Evolutionary conservation across 1,284 basidiomycete species (phyloP).

Genomic region (Limonomyces culmigenus): DNA sequence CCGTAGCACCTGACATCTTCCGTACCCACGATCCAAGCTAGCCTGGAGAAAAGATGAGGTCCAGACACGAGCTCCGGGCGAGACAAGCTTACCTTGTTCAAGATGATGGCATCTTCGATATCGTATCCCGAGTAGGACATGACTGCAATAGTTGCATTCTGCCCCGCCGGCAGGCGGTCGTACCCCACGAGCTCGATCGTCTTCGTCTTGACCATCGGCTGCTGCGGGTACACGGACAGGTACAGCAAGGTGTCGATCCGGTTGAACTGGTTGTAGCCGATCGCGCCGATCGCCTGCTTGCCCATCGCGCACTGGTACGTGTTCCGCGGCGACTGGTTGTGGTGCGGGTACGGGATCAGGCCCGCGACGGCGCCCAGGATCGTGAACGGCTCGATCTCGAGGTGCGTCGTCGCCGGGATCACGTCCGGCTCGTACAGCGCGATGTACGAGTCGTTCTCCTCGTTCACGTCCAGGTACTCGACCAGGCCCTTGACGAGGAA

Average conservation of each 20-base stretch:
- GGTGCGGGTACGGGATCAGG: constrained; percentile 97
- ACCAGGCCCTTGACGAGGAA: constrained; percentile 93
- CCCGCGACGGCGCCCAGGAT: constrained; percentile 95
- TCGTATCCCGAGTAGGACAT: constrained; percentile 99
- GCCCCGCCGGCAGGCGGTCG: constrained; percentile 91
- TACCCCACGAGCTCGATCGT: constrained; percentile 96
- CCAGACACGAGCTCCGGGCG: not conserved
- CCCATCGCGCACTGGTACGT: constrained; percentile 99
- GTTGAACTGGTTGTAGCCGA: constrained; percentile 95
- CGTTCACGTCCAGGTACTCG: constrained; percentile 98
- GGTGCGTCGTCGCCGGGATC: constrained; percentile 71
- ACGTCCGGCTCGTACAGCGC: constrained; percentile 91
- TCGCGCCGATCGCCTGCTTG: constrained; percentile 99
- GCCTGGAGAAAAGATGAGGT: constrained; percentile 29
- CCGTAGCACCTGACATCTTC: constrained; percentile 91
- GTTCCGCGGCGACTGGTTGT: constrained; percentile 98
- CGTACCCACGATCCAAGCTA: constrained; percentile 93
- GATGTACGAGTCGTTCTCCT: constrained; percentile 97
- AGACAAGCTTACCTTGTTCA: constrained; percentile 59
- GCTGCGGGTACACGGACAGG: constrained; percentile 96
- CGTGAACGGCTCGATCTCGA: constrained; percentile 99
- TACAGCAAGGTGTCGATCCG: constrained; percentile 98
- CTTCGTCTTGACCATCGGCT: constrained; percentile 99
- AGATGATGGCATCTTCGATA: constrained; percentile 96
- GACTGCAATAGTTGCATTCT: constrained; percentile 97